phyloP scores from a whole-genome alignment of 2,329 filamentous ascomycete genomes.

The Talaromyces sp. region DNA sequence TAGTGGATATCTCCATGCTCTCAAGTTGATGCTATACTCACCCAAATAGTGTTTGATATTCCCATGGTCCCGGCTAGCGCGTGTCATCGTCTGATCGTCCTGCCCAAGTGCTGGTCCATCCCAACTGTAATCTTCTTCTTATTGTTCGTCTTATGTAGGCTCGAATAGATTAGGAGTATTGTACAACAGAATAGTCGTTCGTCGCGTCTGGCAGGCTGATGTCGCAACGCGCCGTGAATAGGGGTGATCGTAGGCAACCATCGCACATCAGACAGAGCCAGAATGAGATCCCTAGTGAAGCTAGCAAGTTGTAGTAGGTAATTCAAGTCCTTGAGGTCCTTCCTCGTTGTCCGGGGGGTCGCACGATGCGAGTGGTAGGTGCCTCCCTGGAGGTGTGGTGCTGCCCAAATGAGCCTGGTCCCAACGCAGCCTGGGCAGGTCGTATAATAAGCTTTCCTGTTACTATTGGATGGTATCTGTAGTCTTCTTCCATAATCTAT shows the following conservation, averaged over 20 bases:
- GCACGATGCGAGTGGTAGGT: background rate
- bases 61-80: background rate
- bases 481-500: background rate
- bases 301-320: background rate
- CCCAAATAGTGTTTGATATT: background rate
- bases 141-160: background rate
- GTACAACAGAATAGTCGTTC: background rate
- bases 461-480: background rate
- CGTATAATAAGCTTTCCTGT: background rate
- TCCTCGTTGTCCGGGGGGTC: background rate
- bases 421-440: background rate
- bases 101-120: background rate
- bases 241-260: background rate
- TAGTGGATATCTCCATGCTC: background rate
- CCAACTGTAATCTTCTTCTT: background rate
- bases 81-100: background rate
- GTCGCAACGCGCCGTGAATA: background rate
- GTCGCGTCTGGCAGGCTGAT: background rate
- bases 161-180: background rate
- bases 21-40: background rate
- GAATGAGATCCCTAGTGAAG: background rate
- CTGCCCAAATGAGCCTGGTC: background rate
- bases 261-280: too few species aligned
- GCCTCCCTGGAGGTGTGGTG: background rate
- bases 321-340: background rate